Percentiles rank a stretch among this genome's conserved stretches.
These are phyloP conservation scores for Scedosporium dehoogii DNA, from an alignment of 2,329 filamentous ascomycete species.

Conservation along the genomic window DNA sequence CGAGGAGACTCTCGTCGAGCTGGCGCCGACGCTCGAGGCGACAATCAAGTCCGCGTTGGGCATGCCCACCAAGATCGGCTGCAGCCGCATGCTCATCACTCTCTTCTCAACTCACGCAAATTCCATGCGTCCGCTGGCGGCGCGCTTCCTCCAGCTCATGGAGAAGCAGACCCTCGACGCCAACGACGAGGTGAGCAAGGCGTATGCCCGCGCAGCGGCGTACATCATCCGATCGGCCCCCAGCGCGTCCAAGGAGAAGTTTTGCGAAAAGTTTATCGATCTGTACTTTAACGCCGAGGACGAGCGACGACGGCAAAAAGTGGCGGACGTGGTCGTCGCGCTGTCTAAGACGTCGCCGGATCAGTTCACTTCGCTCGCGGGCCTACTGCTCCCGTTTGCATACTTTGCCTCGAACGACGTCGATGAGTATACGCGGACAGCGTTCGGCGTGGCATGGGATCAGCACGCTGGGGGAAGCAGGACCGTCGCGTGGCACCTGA, in stretches of 20 bases:
- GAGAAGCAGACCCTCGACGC: conserved; percentile 78
- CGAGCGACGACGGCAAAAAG: conserved; percentile 60
- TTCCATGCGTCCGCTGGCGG: conserved; percentile 65
- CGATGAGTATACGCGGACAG: conserved; percentile 66
- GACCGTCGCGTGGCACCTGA: conserved; percentile 72
- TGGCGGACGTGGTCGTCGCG: conserved; percentile 74
- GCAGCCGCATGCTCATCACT: conserved; percentile 73
- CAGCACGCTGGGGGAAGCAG: conserved; percentile 82
- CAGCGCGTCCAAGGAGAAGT: conserved; percentile 37
- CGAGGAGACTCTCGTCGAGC: conserved; percentile 61
- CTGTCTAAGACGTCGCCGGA: conserved; percentile 83
- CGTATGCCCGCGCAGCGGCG: conserved; percentile 77
- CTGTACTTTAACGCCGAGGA: conserved; percentile 80
- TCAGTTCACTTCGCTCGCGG: conserved; percentile 69
- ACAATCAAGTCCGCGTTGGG: conserved; percentile 81
- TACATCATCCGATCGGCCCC: conserved; percentile 62
- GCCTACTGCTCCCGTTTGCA: conserved; percentile 70
- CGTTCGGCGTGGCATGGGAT: conserved; percentile 79
- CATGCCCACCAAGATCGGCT: conserved; percentile 88
- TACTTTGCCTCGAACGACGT: conserved; percentile 83
- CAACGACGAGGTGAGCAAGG: conserved; percentile 86
- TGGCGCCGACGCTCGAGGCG: conserved; percentile 63
- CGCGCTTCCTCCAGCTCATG: conserved; percentile 65
- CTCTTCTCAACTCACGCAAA: conserved; percentile 71
- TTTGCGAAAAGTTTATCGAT: conserved; percentile 45